Evolutionary conservation across 768 basidiomycete species (phyloP).

Genomic region (Phlebiopsis flavidoalba): DNA sequence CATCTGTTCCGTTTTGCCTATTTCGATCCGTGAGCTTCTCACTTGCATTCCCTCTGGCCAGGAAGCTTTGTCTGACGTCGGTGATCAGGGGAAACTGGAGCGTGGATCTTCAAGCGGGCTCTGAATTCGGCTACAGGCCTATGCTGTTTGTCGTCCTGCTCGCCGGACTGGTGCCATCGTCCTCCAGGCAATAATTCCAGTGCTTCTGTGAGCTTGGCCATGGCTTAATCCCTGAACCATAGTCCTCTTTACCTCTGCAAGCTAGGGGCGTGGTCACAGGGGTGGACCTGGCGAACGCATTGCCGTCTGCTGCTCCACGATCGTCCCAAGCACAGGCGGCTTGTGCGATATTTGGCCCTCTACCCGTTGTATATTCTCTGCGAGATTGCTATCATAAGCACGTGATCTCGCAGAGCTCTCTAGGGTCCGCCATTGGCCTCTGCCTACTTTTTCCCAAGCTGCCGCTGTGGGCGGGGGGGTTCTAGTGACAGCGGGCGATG

Average conservation of each 20-base stretch:
- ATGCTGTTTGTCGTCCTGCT: conserved; percentile 82
- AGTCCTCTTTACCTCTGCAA: conserved; percentile 76
- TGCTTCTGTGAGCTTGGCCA: conserved; percentile 10
- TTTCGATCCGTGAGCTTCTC: conserved; percentile 69
- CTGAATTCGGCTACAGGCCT: conserved; percentile 72
- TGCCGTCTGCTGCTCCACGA: conserved; percentile 43
- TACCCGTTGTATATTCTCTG: conserved; percentile 41
- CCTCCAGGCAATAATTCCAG: conserved; percentile 52
- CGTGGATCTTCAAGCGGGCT: conserved; percentile 85
- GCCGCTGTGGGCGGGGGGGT: conserved; percentile 44
- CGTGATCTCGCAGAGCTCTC: conserved; percentile 56
- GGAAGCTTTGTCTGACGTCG: background rate
- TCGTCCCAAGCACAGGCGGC: conserved; percentile 32
- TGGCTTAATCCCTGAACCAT: background rate
- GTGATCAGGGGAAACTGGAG: conserved; percentile 75
- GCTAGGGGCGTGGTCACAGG: conserved; percentile 81
- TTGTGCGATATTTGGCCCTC: conserved; percentile 35
- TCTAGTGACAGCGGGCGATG: conserved; percentile 43
- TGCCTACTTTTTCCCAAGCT: conserved; percentile 45
- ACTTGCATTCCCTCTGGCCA: background rate
- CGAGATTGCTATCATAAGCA: conserved; percentile 51
- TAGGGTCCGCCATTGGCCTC: conserved; percentile 57
- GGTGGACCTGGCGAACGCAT: conserved; percentile 48
- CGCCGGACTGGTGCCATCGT: conserved; percentile 77
- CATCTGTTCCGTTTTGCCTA: conserved; percentile 85